Conservation (phyloP, 148 eudicot genomes). For the Nyssa sinensis region DNA sequence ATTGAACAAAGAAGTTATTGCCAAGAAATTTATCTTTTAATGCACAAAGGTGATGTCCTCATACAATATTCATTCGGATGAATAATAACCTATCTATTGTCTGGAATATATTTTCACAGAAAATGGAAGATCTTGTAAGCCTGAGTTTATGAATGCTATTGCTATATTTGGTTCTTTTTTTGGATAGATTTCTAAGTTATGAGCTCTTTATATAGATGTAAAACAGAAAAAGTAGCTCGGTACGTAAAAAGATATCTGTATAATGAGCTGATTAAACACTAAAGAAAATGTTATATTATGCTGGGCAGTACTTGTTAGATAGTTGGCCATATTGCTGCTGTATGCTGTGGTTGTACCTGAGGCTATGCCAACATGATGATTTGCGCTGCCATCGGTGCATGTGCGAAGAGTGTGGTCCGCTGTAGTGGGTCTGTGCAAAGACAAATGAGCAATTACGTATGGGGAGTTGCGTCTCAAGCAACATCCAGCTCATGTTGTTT, state of each 20-base stretch:
- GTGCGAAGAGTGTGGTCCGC: constrained; percentile 30
- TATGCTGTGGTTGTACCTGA: constrained; percentile 7
- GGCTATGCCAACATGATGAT: constrained; percentile 42
- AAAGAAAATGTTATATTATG: constrained; percentile 8
- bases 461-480: constrained; percentile 28
- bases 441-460: constrained; percentile 39
- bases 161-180: not conserved
- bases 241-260: not conserved
- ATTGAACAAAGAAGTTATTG: not conserved
- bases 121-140: not conserved
- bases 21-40: not conserved
- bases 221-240: not conserved
- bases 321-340: constrained; percentile 6
- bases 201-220: not conserved
- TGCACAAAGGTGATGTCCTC: no score
- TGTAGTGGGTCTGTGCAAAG: constrained; percentile 33
- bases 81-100: no score
- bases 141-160: not conserved
- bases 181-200: not conserved
- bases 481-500: constrained; percentile 37
- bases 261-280: not conserved
- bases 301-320: not conserved
- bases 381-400: constrained; percentile 40
- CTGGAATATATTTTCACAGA: no score
- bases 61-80: no score